Percentiles rank a stretch among this genome's conserved stretches.
phyloP scores from a whole-genome alignment of 768 basidiomycete genomes.

The Mrakia blollopis region DNA sequence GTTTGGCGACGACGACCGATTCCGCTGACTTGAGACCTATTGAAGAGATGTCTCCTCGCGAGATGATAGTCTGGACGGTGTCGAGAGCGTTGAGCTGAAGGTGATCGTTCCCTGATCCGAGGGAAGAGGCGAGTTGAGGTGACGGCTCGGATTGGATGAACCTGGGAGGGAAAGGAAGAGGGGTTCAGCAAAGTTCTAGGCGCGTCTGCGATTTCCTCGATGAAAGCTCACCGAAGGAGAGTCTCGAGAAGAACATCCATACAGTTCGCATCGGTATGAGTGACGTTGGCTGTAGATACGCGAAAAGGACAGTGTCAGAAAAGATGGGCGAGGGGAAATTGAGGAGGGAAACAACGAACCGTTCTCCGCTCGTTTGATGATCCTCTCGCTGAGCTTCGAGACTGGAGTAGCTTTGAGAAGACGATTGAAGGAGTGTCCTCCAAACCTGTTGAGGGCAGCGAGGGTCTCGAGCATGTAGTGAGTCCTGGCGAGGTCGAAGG shows the following conservation, averaged over 20 bases:
- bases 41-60: slow-evolving; percentile 71
- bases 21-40: slow-evolving; percentile 62
- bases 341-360: not conserved
- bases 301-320: not conserved
- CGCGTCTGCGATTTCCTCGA: not conserved
- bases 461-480: slow-evolving; percentile 72
- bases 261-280: slow-evolving; percentile 59
- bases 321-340: not conserved
- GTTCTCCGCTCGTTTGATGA: not conserved
- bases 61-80: slow-evolving; percentile 71
- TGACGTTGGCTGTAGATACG: slow-evolving; percentile 35
- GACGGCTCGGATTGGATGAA: slow-evolving; percentile 74
- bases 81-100: slow-evolving; percentile 75
- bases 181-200: not conserved
- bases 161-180: slow-evolving; percentile 45
- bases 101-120: slow-evolving; percentile 58
- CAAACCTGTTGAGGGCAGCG: slow-evolving; percentile 1
- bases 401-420: not conserved
- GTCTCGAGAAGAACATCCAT: slow-evolving; percentile 70
- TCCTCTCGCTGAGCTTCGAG: not conserved
- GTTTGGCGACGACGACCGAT: slow-evolving; percentile 64
- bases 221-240: slow-evolving; percentile 57
- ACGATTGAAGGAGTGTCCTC: slow-evolving; percentile 8
- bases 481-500: slow-evolving; percentile 70
- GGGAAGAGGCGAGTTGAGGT: slow-evolving; percentile 48